Evolutionary conservation across 176 grass and related monocot species (phyloP).

Genomic region (Phyllostachys edulis): DNA sequence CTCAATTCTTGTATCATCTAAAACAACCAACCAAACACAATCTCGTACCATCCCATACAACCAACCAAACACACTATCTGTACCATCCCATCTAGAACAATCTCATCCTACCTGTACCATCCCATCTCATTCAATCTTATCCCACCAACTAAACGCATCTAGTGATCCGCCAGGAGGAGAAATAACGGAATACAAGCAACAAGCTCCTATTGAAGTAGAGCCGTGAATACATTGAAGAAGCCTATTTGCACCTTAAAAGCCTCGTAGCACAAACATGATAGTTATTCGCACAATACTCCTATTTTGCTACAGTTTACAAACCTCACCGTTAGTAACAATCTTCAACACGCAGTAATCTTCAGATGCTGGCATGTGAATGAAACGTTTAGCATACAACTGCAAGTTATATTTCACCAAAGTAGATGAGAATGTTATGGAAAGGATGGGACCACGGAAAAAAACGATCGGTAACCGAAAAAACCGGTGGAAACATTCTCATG

Average conservation of each 20-base stretch:
- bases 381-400: neutral
- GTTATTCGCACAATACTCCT: neutral
- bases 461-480: too few species aligned
- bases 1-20: too few species aligned
- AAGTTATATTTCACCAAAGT: neutral
- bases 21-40: too few species aligned
- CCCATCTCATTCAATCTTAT: too few species aligned
- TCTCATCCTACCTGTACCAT: too few species aligned
- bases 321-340: neutral
- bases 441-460: too few species aligned
- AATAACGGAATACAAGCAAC: neutral
- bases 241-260: neutral
- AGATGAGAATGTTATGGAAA: neutral
- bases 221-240: neutral
- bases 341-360: neutral
- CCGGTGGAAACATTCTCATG: too few species aligned
- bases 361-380: neutral
- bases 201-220: neutral
- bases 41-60: too few species aligned
- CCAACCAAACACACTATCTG: too few species aligned
- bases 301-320: constrained; percentile 14
- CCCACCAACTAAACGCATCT: too few species aligned
- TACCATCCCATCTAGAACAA: too few species aligned
- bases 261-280: neutral
- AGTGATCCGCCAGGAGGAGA: neutral